Percentiles rank a stretch among this genome's conserved stretches.
These are phyloP conservation scores for Hypoxylon sp. DNA, from an alignment of 2,329 filamentous ascomycete genomes.

Conservation along the genomic window DNA sequence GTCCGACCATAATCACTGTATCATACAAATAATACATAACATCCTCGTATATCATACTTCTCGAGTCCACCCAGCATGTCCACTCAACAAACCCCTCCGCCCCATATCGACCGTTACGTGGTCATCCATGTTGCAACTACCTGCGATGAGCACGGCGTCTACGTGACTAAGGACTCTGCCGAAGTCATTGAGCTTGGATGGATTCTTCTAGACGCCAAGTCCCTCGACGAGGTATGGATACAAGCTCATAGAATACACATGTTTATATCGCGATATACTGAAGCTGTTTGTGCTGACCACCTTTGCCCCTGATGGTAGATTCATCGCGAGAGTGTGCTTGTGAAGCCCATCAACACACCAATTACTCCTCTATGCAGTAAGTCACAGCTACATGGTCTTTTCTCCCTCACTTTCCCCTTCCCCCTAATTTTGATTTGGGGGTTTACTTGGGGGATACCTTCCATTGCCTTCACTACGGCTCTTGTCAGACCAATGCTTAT, in stretches of 20 bases:
- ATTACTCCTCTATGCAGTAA: slow-evolving; percentile 99
- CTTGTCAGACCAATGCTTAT: slow-evolving; percentile 30
- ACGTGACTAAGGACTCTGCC: slow-evolving; percentile 98
- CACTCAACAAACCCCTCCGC: slow-evolving; percentile 67
- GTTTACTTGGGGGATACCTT: background rate
- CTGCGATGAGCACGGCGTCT: slow-evolving; percentile 98
- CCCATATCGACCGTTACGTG: slow-evolving; percentile 93
- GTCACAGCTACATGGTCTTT: slow-evolving; percentile 60
- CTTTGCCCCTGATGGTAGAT: slow-evolving; percentile 69
- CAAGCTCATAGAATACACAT: background rate
- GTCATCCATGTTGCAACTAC: slow-evolving; percentile 99
- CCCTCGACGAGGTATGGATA: slow-evolving; percentile 85
- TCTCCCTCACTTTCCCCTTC: background rate
- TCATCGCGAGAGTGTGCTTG: slow-evolving; percentile 94
- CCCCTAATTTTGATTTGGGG: background rate
- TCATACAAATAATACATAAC: slow-evolving; percentile 38
- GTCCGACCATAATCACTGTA: slow-evolving; percentile 38
- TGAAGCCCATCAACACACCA: slow-evolving; percentile 98
- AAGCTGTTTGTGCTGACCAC: slow-evolving; percentile 42
- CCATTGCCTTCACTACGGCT: background rate
- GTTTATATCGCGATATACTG: slow-evolving; percentile 37
- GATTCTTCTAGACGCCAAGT: slow-evolving; percentile 94
- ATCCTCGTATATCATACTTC: slow-evolving; percentile 19
- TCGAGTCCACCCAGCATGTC: slow-evolving; percentile 58
- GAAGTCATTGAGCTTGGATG: slow-evolving; percentile 99